Evolutionary conservation across 2,329 filamentous ascomycete genomes (phyloP), one percentile per base, ranked within the genome.

Genomic region (Cladosporium sp.): DNA sequence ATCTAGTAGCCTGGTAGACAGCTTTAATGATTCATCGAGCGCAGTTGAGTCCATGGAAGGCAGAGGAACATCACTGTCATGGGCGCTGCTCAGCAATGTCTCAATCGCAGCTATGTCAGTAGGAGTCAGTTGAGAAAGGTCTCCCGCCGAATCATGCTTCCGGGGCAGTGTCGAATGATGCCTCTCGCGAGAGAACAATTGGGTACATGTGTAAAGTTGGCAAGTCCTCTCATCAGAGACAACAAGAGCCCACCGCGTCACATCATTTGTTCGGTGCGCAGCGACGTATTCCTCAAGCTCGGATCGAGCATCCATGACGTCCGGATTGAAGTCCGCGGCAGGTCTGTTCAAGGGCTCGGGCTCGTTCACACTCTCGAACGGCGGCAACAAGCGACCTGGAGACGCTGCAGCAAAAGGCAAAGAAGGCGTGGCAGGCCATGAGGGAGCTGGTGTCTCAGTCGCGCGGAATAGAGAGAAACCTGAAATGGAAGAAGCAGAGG

Each of bases 401-500:
- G 37, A 13, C 31, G 43, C 4, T 19, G 43, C 19, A n/a, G 35
- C 16, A n/a, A 37, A 34, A 32, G 32, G 10, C 28, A 32, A 32
- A 13, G 28, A 45, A 11, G 43, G 13, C 14, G 43, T 45, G 3
- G 19, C 7, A 11, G 22, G 14, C 50, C 50, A 53, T 7, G 13
- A 11, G 9, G 31, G 28, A 4, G 22, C 43, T 19, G 35, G n/a
- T 6, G 38, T 5, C 33, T 53, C 43, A 3, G 35, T 43, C 18
- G 45, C 32, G n/a, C 52, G 74, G 61, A 85, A 76, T 0, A 75
- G 67, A 41, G 74, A 77, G 43, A 76, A 63, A 2, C 72, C 74
- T 46, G 74, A 77, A 16, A 77, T 64, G 11, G 75, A 77, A 1
- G 75, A 77, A 11, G 74, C 72, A 11, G 74, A 74, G 0, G 75